Conservation (phyloP, 169 alveolate species). For the Eimeria zaria region DNA sequence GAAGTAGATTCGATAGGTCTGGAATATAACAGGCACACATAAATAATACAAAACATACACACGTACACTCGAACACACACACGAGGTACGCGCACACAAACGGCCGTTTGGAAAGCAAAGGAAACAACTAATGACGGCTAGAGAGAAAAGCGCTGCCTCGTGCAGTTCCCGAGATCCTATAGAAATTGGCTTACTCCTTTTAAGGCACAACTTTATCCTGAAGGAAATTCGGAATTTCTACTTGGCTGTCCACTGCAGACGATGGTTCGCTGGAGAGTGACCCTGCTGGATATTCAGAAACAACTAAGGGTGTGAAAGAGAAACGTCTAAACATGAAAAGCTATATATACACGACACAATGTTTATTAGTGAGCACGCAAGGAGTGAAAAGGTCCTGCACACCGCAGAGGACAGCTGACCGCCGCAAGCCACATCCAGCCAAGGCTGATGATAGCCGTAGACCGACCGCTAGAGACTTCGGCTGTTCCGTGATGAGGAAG, state of each 20-base stretch:
- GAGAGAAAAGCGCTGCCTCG: not conserved
- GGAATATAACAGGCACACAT: not conserved
- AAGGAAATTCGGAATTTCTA: not conserved
- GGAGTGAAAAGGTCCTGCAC: not conserved
- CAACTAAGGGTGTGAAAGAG: not conserved
- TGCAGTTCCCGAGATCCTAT: not conserved
- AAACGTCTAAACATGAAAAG: not conserved
- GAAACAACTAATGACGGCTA: not conserved
- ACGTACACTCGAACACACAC: not conserved
- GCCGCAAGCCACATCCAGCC: slow-evolving; percentile 27
- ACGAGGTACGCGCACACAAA: not conserved
- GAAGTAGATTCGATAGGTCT: not conserved
- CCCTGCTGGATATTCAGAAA: not conserved
- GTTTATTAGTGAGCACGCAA: not conserved
- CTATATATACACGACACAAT: not conserved
- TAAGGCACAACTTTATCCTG: no score
- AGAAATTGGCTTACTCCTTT: not conserved
- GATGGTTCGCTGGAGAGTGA: not conserved
- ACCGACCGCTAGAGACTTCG: not conserved
- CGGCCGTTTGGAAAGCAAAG: not conserved
- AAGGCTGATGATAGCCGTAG: not conserved
- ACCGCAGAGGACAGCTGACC: not conserved
- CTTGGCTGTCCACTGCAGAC: not conserved
- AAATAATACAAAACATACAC: not conserved
- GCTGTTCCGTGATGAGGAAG: not conserved